Evolutionary conservation across 1,139 yeast genomes (phyloP), one percentile per base, ranked within the genome.

Genomic region (Debaryomycetaceae sp.): DNA sequence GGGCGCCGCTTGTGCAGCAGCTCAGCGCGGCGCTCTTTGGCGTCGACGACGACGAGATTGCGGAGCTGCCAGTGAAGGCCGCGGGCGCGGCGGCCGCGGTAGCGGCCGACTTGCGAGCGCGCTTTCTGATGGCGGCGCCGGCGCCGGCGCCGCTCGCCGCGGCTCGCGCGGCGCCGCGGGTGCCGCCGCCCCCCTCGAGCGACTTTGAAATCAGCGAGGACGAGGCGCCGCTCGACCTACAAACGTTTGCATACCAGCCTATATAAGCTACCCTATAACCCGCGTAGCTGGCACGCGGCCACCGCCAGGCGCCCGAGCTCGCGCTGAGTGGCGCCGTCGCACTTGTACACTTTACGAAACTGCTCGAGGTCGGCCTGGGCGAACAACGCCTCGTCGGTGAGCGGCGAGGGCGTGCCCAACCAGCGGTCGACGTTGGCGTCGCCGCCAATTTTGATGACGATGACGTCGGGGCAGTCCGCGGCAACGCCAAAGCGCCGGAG

Each of bases 401-500:
- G 39, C 13, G 13, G n/a, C 8, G 37, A 44, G 2, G 35, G 34
- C 29, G 31, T 45, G 38, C 5, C 44, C n/a, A n/a, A n/a, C n/a
- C n/a, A n/a, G n/a, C n/a, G 12, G 8, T 18, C 16, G n/a, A 11
- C 33, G 22, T 26, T 27, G 2, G 33, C 29, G 3, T 36, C 30
- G 2, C 41, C 41, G 1, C 34, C 42, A 3, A 65, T 51, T 35
- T 60, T 61, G n/a, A 67, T 43, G 8, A 53, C 61, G 3, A 66
- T 46, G 9, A 62, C 39, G 30, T 51, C 53, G 8, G 44, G 38
- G 27, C 58, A 47, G 12, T 44, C 39, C 11, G 51, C 51, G 42
- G 60, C 66, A 12, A 67, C 55, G 1, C 73, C 73, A 44, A 67
- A 67, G 34, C 61, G 42, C 33, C 53, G 58, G 38, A 67, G 50